Evolutionary conservation across 2,329 filamentous ascomycete genomes (phyloP).

Genomic region (Cercospora sp.): DNA sequence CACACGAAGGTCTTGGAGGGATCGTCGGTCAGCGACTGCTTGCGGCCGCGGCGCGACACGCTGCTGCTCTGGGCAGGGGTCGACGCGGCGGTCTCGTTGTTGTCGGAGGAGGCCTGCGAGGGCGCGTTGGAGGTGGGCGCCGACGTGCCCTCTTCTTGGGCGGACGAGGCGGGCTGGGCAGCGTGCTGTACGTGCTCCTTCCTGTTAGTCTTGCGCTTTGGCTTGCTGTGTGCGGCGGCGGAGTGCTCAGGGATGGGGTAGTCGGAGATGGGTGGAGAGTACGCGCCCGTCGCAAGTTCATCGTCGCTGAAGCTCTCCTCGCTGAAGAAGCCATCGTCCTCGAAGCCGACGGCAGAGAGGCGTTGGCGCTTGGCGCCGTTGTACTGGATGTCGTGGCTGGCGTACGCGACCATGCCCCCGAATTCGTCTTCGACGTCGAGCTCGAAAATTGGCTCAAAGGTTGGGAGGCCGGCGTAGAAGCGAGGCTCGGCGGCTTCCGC

Average conservation of each 20-base stretch:
- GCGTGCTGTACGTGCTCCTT: constrained; percentile 48
- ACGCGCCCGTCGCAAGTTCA: constrained; percentile 59
- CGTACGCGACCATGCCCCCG: constrained; percentile 70
- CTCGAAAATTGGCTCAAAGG: constrained; percentile 74
- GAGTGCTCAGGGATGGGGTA: constrained; percentile 40
- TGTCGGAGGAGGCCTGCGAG: constrained; percentile 30
- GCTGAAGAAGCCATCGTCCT: constrained; percentile 75
- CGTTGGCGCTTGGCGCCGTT: constrained; percentile 69
- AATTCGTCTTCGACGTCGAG: constrained; percentile 91
- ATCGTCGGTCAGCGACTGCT: constrained; percentile 97
- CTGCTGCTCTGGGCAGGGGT: constrained; percentile 46
- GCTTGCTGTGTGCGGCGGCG: constrained; percentile 31
- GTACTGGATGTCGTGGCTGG: constrained; percentile 61
- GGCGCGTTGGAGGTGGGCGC: constrained; percentile 48
- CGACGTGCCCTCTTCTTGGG: constrained; percentile 36
- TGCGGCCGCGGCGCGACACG: constrained; percentile 88
- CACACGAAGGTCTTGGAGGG: constrained; percentile 98
- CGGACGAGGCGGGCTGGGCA: constrained; percentile 44
- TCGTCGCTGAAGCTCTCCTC: constrained; percentile 76
- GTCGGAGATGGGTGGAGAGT: constrained; percentile 61
- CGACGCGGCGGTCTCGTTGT: constrained; percentile 32
- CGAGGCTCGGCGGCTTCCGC: constrained; percentile 47
- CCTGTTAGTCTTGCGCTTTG: constrained; percentile 35
- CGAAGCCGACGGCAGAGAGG: constrained; percentile 63
- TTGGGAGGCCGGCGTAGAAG: constrained; percentile 64